phyloP scores from a whole-genome alignment of 495 filamentous ascomycete genomes.

The Aspergillus funiculosus region DNA sequence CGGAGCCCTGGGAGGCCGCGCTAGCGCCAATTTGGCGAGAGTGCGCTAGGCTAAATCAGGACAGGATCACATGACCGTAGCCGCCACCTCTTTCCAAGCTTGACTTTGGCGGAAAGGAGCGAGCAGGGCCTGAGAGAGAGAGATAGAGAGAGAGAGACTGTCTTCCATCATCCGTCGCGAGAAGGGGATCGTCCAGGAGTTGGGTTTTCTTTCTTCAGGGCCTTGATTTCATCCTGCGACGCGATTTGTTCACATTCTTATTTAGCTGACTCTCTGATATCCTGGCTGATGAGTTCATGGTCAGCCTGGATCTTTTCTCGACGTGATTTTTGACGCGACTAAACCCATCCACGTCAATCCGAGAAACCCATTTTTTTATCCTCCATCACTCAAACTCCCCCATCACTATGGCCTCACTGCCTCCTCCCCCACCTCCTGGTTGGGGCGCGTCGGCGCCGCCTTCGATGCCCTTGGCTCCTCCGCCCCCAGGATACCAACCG shows the following conservation, averaged over 20 bases:
- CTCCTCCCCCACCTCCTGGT: constrained; percentile 71
- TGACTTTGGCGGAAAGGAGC: constrained; percentile 29
- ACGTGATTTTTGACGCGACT: constrained; percentile 42
- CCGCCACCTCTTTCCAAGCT: constrained; percentile 39
- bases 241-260: constrained; percentile 2
- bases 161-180: constrained; percentile 36
- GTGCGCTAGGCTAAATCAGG: constrained; percentile 20
- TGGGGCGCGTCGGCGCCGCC: constrained; percentile 67
- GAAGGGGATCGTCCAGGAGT: constrained; percentile 53
- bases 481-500: constrained; percentile 84
- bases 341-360: constrained; percentile 24
- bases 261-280: constrained; percentile 1
- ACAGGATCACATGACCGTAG: constrained; percentile 25
- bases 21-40: constrained; percentile 19
- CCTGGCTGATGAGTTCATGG: constrained; percentile 15
- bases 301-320: constrained; percentile 25
- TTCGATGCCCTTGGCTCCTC: constrained; percentile 69
- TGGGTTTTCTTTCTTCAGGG: constrained; percentile 46
- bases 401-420: constrained; percentile 67
- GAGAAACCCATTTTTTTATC: constrained; percentile 23
- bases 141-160: constrained; percentile 13
- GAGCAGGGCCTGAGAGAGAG: constrained; percentile 1
- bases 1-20: constrained; percentile 26
- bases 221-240: constrained; percentile 28
- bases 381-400: constrained; percentile 29